Evolutionary conservation across 768 basidiomycete species (phyloP).

Genomic region (Pleurotus tuber-regium): DNA sequence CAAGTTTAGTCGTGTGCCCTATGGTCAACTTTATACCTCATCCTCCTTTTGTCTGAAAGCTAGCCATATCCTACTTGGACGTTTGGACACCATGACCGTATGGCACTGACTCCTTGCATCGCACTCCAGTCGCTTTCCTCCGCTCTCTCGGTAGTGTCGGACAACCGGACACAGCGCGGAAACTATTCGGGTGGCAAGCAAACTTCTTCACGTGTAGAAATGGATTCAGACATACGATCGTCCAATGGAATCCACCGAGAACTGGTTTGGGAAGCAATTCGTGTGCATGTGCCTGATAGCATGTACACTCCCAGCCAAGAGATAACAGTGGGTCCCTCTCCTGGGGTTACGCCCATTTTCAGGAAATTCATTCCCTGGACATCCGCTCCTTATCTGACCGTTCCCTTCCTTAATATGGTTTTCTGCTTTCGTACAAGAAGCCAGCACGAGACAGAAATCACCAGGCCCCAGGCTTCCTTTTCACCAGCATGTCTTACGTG

Average conservation of each 20-base stretch:
- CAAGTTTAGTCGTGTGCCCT: neutral
- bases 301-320: conserved; percentile 18
- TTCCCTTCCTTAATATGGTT: conserved; percentile 20
- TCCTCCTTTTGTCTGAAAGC: no score
- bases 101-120: no score
- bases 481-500: conserved; percentile 28
- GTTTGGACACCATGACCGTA: no score
- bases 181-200: neutral
- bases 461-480: conserved; percentile 19
- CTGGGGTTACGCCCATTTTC: conserved; percentile 9
- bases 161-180: conserved; percentile 1
- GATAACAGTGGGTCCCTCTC: conserved; percentile 10
- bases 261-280: conserved; percentile 5
- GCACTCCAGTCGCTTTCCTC: no score
- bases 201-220: conserved; percentile 2
- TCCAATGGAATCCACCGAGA: conserved; percentile 3
- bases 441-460: conserved; percentile 1
- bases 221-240: neutral
- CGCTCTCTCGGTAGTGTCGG: no score
- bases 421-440: conserved; percentile 27
- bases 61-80: no score
- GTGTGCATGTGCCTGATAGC: conserved; percentile 18
- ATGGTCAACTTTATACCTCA: no score
- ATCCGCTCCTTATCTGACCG: conserved; percentile 22
- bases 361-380: conserved; percentile 12